Evolutionary conservation across 2,329 filamentous ascomycete species (phyloP).

Genomic region (Aspergillus spinulosporus): DNA sequence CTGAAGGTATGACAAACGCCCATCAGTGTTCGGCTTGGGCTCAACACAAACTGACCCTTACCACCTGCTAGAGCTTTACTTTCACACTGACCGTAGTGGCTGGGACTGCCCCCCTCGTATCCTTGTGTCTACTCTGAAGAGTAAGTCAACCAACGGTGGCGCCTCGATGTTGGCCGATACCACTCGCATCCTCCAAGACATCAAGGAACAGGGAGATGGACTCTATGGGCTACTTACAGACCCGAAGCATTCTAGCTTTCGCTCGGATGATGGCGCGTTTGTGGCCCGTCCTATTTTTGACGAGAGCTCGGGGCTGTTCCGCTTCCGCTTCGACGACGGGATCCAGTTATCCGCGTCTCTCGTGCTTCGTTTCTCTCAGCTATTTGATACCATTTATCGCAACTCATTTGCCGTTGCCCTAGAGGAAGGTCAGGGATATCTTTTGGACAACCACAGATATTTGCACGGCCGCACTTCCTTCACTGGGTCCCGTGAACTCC

Average conservation of each 20-base stretch:
- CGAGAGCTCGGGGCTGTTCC: conserved; percentile 10
- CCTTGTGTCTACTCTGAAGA: conserved; percentile 16
- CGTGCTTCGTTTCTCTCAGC: conserved; percentile 8
- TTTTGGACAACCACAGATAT: conserved; percentile 19
- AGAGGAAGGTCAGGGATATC: conserved; percentile 15
- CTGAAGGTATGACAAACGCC: conserved; percentile 4
- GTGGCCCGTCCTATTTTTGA: conserved; percentile 17
- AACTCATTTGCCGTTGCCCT: conserved; percentile 12
- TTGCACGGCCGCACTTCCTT: conserved; percentile 16
- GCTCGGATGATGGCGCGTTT: conserved; percentile 15
- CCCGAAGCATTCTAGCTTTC: conserved; percentile 15
- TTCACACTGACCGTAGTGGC: conserved; percentile 19
- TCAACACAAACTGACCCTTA: background rate
- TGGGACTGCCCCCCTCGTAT: conserved; percentile 17
- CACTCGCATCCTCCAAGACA: conserved; percentile 7
- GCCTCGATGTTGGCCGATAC: conserved; percentile 17
- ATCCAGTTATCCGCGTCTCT: conserved; percentile 17
- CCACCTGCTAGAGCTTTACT: conserved; percentile 11
- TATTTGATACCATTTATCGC: conserved; percentile 13
- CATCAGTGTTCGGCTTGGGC: background rate
- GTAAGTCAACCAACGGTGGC: conserved; percentile 10
- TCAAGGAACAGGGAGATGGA: conserved; percentile 10
- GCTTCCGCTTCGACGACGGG: conserved; percentile 19
- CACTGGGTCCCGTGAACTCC: conserved; percentile 15
- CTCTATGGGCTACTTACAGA: conserved; percentile 14